Conservation (phyloP, 2,329 filamentous ascomycete genomes). For the Colletotrichum cordylinicola region DNA sequence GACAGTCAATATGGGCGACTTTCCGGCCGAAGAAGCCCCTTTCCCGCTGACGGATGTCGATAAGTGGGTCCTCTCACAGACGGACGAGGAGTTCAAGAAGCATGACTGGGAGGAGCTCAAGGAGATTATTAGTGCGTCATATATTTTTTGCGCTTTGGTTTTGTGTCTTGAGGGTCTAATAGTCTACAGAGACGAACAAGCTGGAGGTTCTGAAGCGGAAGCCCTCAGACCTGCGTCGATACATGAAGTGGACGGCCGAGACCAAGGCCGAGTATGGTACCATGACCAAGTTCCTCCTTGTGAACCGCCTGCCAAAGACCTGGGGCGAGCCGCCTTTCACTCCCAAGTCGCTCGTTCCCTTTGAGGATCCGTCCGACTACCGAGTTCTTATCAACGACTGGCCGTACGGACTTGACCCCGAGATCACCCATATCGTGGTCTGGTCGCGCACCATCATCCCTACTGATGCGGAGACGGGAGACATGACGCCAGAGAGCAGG, state of each 20-base stretch:
- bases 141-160: neutral
- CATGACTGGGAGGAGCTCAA: slow-evolving; percentile 79
- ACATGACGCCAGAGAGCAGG: slow-evolving; percentile 73
- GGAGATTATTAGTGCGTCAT: slow-evolving; percentile 63
- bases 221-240: slow-evolving; percentile 80
- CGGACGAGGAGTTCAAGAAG: slow-evolving; percentile 73
- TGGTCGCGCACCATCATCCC: slow-evolving; percentile 88
- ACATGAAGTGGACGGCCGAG: slow-evolving; percentile 77
- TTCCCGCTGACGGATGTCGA: slow-evolving; percentile 67
- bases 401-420: slow-evolving; percentile 79
- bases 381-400: slow-evolving; percentile 88
- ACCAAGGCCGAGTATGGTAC: slow-evolving; percentile 78
- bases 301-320: slow-evolving; percentile 67
- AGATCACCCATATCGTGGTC: slow-evolving; percentile 82
- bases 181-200: slow-evolving; percentile 55
- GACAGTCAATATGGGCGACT: slow-evolving; percentile 44
- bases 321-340: slow-evolving; percentile 71
- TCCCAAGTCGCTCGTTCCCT: slow-evolving; percentile 54
- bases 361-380: slow-evolving; percentile 61
- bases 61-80: slow-evolving; percentile 62
- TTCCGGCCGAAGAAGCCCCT: slow-evolving; percentile 46
- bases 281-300: slow-evolving; percentile 79
- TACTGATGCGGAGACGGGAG: slow-evolving; percentile 72
- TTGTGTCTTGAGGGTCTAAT: neutral
- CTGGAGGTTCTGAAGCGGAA: slow-evolving; percentile 79